Evolutionary conservation across 495 filamentous ascomycete species (phyloP), one percentile per base, ranked within the genome.

Genomic region (Tuber magnatum): DNA sequence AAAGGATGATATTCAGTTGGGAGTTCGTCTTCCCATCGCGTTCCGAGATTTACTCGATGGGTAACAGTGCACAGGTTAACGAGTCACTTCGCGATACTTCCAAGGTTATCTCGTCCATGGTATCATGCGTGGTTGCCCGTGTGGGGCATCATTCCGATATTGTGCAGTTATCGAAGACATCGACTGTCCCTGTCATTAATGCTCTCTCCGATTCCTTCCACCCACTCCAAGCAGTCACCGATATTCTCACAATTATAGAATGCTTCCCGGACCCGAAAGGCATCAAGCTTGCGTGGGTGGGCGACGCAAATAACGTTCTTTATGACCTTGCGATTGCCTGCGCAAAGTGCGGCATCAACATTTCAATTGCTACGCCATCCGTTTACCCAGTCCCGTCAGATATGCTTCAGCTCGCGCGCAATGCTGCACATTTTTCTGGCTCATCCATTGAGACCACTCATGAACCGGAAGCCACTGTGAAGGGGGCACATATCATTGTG

Each of bases 221-320:
- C 81, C 95, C 95, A 12, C 87, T 99, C 65, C 95, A 99, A 84
- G 93, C 90, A 32, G 89, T 98, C 77, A 94, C 95, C 78, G 95
- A 99, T 84, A 94, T 93, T 83, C 87, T 97, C 72, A 97, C 95
- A 35, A 91, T 99, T 74, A 86, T 90, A 77, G 94, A 99, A 84
- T 84, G 86, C 4, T 91, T 92, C 80, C 85, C 87, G 1, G 43
- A 69, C 3, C 10, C 42, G 14, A 68, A 43, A 22, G 75, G 75
- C 10, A 71, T 80, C 46, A 80, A 82, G 44, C 88, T 99, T 74
- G 94, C 95, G 9, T 99, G 95, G 95, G 86, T 99, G 38, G 95
- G 95, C 68, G 95, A 99, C 81, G 92, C 94, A 28, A 99, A 97
- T 85, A 99, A 99, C 80, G 94, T 99, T 35, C 88, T 97, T 39